Base-by-base conservation (phyloP, 2,329 filamentous ascomycete genomes). In the Scedosporium minutisporum region DNA sequence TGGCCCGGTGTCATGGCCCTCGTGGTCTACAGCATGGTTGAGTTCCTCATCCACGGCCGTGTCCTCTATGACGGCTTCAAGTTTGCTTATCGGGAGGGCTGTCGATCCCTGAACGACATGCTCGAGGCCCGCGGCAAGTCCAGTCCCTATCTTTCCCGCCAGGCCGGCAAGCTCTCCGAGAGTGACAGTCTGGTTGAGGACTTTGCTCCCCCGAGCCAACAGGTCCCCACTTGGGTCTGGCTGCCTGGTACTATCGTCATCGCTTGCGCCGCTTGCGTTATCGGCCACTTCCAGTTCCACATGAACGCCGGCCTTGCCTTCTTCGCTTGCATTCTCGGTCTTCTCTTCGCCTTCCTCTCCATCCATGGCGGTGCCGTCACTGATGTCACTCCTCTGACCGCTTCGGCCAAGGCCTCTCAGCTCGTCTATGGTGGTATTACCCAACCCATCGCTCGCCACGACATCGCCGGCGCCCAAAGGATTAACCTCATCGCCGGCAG, bases 381-480 rank as follows among this genome's bases (percentile, higher is more conserved):
- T 0, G 74, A 76, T 67, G 82, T 82, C 67, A 85, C 86, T 0
- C 87, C 87, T 0, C 76, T 89, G 2, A 88, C 86, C 3, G 85
- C 87, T 3, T 84, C 84, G 0, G 81, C 85, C 66, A 89, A 89
- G 73, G 86, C 86, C 4, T 87, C 85, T 1, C 87, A 89, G 75
- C 82, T 89, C 63, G 79, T 89, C 62, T 85, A 87, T 57, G 86
- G 86, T 66, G 86, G 82, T 60, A 85, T 85, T 33, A 88, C 86
- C 42, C 78, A 80, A 51, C 18, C 18, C 33, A 78, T 80, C 65
- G 76, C 81, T 63, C 74, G 80, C 65, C 82, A 80, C 72, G 68
- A 72, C 1, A 66, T 82, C 62, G 67, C 73, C 6, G 72, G 81
- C 16, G 84, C 86, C 1, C 87, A 88, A 73, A 77, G 79, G 60